These are phyloP conservation scores for Aureobasidium leucospermi DNA, from an alignment of 2,329 filamentous ascomycete species.

Conservation along the genomic window DNA sequence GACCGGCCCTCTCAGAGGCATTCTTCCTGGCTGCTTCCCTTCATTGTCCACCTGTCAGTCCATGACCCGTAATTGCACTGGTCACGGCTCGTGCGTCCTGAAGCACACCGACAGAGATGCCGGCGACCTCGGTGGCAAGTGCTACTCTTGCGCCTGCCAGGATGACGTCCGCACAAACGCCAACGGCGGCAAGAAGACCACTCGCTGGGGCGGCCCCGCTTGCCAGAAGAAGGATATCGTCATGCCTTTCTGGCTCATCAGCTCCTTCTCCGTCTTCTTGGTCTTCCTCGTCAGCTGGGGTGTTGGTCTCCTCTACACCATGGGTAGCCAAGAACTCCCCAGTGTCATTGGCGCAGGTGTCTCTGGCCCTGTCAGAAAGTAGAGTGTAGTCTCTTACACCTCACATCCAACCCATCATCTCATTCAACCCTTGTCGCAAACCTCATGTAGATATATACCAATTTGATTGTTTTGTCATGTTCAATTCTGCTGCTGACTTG, in stretches of 20 bases:
- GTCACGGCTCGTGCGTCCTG: conserved; percentile 69
- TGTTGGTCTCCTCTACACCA: conserved; percentile 70
- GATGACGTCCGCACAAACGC: conserved; percentile 46
- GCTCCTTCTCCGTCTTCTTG: conserved; percentile 63
- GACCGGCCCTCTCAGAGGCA: conserved; percentile 36
- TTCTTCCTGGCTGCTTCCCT: conserved; percentile 68
- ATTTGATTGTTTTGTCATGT: conserved; percentile 11
- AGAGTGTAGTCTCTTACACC: background rate
- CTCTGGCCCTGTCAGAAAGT: conserved; percentile 50
- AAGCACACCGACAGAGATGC: conserved; percentile 50
- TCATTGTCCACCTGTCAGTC: conserved; percentile 60
- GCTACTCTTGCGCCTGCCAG: conserved; percentile 74
- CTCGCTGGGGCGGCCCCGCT: conserved; percentile 73
- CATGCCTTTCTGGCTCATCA: conserved; percentile 80
- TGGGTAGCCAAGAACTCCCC: conserved; percentile 81
- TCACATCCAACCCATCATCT: background rate
- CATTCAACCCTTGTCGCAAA: background rate
- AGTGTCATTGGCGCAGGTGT: conserved; percentile 96
- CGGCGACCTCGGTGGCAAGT: conserved; percentile 39
- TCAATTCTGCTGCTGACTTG: background rate
- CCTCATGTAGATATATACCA: conserved; percentile 13
- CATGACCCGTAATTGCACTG: conserved; percentile 70
- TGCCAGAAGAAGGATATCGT: conserved; percentile 92
- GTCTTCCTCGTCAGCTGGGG: conserved; percentile 61
- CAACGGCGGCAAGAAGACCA: conserved; percentile 51